Evolutionary conservation across 163 green algal genomes (phyloP).

Genomic region (Volvox carteri): DNA sequence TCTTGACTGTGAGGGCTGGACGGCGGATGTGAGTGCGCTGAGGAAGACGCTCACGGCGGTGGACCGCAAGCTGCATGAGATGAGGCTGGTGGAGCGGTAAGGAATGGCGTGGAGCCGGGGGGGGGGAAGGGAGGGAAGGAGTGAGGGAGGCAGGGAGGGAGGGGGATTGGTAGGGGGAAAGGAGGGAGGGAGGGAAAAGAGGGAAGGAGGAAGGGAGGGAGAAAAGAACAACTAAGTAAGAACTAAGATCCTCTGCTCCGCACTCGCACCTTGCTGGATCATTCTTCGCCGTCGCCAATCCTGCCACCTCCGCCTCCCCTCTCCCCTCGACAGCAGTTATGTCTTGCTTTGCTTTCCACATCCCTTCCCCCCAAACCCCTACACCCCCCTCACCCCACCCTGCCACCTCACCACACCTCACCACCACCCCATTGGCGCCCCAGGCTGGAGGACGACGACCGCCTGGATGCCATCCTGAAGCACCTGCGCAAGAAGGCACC

Average conservation of each 20-base stretch:
- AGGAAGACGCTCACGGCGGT: constrained; percentile 81
- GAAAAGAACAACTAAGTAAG: too few species aligned
- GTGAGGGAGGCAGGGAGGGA: neutral
- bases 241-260: too few species aligned
- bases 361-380: too few species aligned
- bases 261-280: too few species aligned
- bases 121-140: neutral
- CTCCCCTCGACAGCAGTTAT: too few species aligned
- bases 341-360: too few species aligned
- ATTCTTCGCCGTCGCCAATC: too few species aligned
- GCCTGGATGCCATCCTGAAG: constrained; percentile 82
- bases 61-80: constrained; percentile 86
- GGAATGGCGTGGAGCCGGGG: too few species aligned
- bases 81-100: constrained; percentile 80
- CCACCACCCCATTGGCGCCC: neutral
- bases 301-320: too few species aligned
- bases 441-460: constrained; percentile 86
- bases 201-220: too few species aligned
- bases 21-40: constrained; percentile 83
- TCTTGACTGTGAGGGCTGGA: constrained; percentile 65
- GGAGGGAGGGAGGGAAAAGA: neutral
- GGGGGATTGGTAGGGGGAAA: neutral
- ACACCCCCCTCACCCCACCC: too few species aligned
- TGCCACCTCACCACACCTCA: too few species aligned
- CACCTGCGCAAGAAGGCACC: constrained; percentile 72